These are phyloP conservation scores for Melanogaster broomeanus DNA, from an alignment of 768 basidiomycete species.

Conservation along the genomic window DNA sequence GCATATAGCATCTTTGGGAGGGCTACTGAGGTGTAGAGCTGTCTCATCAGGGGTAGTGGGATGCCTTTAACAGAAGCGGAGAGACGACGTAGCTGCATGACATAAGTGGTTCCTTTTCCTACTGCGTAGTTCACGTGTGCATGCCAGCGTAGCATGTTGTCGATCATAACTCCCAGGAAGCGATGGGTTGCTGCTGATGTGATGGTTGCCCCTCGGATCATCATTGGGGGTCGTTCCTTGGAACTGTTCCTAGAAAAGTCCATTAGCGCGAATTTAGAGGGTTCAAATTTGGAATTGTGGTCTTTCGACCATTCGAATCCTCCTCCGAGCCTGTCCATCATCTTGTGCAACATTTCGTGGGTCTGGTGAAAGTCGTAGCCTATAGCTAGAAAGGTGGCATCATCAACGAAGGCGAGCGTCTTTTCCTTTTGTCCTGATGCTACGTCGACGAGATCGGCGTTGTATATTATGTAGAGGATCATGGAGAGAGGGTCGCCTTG, in stretches of 20 bases:
- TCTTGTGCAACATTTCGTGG: too few species aligned
- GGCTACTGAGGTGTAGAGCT: background rate
- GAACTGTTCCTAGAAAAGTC: background rate
- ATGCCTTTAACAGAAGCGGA: too few species aligned
- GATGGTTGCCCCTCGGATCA: background rate
- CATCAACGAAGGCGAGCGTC: too few species aligned
- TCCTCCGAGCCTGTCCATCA: too few species aligned
- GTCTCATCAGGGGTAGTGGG: too few species aligned
- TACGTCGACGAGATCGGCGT: too few species aligned
- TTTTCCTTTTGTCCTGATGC: too few species aligned
- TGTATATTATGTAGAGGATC: too few species aligned
- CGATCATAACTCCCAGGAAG: background rate
- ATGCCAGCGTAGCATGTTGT: background rate
- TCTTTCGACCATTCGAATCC: background rate
- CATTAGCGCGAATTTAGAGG: background rate
- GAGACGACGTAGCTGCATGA: background rate
- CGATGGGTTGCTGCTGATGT: background rate
- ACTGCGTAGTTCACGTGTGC: background rate
- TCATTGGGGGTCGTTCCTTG: background rate
- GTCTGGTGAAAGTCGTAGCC: conserved; percentile 24
- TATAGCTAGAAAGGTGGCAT: too few species aligned
- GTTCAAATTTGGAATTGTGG: background rate
- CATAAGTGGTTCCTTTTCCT: too few species aligned
- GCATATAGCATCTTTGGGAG: conserved; percentile 12
- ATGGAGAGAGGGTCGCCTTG: too few species aligned